Evolutionary conservation across 805 yeast genomes (phyloP).

Genomic region (Wickerhamiella domercqiae): DNA sequence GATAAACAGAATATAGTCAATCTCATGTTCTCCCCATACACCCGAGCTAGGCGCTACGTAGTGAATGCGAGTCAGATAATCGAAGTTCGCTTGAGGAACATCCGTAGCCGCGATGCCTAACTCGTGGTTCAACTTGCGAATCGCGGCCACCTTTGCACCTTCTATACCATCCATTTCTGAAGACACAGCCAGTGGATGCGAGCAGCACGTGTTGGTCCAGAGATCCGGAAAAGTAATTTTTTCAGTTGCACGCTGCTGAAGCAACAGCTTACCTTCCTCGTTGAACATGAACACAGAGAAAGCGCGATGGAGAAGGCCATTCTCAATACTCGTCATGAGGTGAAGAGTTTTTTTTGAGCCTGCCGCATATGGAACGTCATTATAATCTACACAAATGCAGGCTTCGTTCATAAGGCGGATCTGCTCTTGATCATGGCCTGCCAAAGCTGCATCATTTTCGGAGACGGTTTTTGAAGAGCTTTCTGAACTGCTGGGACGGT

Average conservation of each 20-base stretch:
- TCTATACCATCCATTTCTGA: slow-evolving; percentile 70
- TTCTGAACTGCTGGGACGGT: slow-evolving; percentile 15
- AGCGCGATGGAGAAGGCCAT: slow-evolving; percentile 85
- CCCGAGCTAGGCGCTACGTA: slow-evolving; percentile 69
- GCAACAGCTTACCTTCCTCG: slow-evolving; percentile 52
- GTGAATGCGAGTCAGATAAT: slow-evolving; percentile 84
- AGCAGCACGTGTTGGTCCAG: slow-evolving; percentile 99
- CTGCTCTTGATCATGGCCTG: slow-evolving; percentile 88
- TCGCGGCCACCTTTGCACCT: slow-evolving; percentile 82
- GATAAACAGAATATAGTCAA: slow-evolving; percentile 81
- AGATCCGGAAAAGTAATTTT: slow-evolving; percentile 90
- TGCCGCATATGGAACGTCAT: slow-evolving; percentile 80
- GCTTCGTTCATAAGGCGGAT: slow-evolving; percentile 90
- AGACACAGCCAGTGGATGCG: slow-evolving; percentile 82
- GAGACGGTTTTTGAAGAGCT: slow-evolving; percentile 5
- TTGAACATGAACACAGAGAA: slow-evolving; percentile 90
- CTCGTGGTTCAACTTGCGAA: slow-evolving; percentile 84
- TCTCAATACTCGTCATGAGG: slow-evolving; percentile 69
- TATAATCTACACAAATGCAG: slow-evolving; percentile 80
- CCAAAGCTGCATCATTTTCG: slow-evolving; percentile 32
- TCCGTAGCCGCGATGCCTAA: slow-evolving; percentile 60
- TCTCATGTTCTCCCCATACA: slow-evolving; percentile 95
- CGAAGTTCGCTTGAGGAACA: slow-evolving; percentile 49
- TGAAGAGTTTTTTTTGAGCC: slow-evolving; percentile 81
- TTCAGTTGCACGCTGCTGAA: slow-evolving; percentile 93